These are phyloP conservation scores for Metarhizium rileyi DNA, from an alignment of 2,329 filamentous ascomycete genomes.

Conservation along the genomic window DNA sequence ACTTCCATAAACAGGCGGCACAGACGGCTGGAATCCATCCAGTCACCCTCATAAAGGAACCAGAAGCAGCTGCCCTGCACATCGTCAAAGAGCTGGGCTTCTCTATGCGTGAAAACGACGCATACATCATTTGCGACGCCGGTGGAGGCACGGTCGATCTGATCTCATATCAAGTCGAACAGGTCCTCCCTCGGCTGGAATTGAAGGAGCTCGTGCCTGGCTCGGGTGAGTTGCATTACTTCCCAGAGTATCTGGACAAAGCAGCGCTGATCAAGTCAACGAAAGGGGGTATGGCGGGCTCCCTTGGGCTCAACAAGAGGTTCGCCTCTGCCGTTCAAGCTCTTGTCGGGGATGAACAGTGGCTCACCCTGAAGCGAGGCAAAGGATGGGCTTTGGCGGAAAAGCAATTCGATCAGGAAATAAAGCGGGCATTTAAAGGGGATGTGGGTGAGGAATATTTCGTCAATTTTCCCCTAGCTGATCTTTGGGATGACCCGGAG, in stretches of 20 bases:
- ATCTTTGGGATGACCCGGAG: slow-evolving; percentile 9
- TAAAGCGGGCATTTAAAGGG: slow-evolving; percentile 13
- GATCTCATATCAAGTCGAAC: slow-evolving; percentile 39
- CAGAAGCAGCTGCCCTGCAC: slow-evolving; percentile 41
- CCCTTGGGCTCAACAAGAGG: slow-evolving; percentile 13
- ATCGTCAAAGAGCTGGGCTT: slow-evolving; percentile 33
- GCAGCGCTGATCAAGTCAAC: background rate
- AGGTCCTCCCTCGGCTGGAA: slow-evolving; percentile 8
- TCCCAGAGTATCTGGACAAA: too few relatives aligned
- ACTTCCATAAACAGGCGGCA: slow-evolving; percentile 19
- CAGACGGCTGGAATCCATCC: slow-evolving; percentile 29
- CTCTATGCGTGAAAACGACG: slow-evolving; percentile 31
- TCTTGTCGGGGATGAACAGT: slow-evolving; percentile 11
- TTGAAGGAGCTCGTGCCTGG: slow-evolving; percentile 16
- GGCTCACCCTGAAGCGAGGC: slow-evolving; percentile 4
- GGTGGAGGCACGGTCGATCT: slow-evolving; percentile 45
- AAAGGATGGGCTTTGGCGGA: slow-evolving; percentile 8
- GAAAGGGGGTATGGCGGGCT: slow-evolving; percentile 15
- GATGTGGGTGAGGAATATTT: slow-evolving; percentile 7
- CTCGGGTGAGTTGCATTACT: slow-evolving; percentile 9
- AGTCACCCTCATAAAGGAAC: slow-evolving; percentile 39
- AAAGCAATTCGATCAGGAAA: slow-evolving; percentile 11
- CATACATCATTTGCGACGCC: slow-evolving; percentile 43
- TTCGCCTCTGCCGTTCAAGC: slow-evolving; percentile 11
- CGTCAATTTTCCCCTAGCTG: slow-evolving; percentile 12